Conservation (phyloP, 2,329 filamentous ascomycete species). For the Claviceps monticola region DNA sequence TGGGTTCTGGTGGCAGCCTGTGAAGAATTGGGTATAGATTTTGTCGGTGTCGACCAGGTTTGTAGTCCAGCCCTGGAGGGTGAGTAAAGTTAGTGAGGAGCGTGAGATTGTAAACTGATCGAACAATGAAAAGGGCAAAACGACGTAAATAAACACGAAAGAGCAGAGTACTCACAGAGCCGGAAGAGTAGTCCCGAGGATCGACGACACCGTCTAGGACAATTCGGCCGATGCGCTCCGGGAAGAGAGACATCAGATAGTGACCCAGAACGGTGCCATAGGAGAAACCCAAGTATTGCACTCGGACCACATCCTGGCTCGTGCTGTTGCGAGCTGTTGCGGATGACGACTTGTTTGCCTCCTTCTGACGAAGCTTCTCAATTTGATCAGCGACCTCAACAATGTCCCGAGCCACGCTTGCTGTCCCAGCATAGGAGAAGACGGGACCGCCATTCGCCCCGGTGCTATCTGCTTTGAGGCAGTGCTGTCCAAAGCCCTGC, state of each 20-base stretch:
- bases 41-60: constrained; percentile 20
- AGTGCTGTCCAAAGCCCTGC: constrained; percentile 14
- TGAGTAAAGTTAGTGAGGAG: neutral
- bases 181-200: constrained; percentile 17
- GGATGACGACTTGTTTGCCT: neutral
- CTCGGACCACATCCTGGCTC: constrained; percentile 5
- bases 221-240: constrained; percentile 20
- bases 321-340: neutral
- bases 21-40: constrained; percentile 16
- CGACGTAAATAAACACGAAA: too few species aligned
- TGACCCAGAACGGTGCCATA: constrained; percentile 19
- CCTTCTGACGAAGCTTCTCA: constrained; percentile 2
- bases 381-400: constrained; percentile 5
- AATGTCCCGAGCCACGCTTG: constrained; percentile 8
- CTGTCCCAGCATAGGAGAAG: constrained; percentile 12
- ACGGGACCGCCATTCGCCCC: constrained; percentile 10
- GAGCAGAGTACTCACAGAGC: constrained; percentile 11
- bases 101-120: neutral
- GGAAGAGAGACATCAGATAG: constrained; percentile 13
- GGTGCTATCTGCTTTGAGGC: constrained; percentile 7
- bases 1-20: constrained; percentile 16
- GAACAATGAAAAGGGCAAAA: neutral
- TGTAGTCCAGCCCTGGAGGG: constrained; percentile 13
- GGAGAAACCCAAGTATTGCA: constrained; percentile 33
- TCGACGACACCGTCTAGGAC: constrained; percentile 20